A percentile compares a stretch with the other conserved stretches of the same genome.
phyloP scores from a whole-genome alignment of 1,139 yeast species.

The Groenewaldozyma auringiensis region DNA sequence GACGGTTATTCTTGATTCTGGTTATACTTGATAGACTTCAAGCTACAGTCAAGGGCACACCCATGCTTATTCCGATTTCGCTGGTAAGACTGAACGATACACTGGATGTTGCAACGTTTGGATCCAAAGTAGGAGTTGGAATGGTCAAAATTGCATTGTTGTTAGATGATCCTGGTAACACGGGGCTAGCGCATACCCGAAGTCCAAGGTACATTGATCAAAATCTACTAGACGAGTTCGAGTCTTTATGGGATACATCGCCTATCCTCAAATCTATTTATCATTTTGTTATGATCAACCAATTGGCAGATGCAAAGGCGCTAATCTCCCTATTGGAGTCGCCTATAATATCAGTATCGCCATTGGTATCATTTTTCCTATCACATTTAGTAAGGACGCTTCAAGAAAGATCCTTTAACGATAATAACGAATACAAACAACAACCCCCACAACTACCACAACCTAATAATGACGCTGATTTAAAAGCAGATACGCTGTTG shows the following conservation, averaged over 20 bases:
- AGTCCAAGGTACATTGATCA: not conserved
- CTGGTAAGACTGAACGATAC: conserved; percentile 15
- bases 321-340: conserved; percentile 20
- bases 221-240: conserved; percentile 10
- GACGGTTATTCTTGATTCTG: conserved; percentile 28
- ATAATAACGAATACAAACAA: not conserved
- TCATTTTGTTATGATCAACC: conserved; percentile 19
- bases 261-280: conserved; percentile 26
- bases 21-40: conserved; percentile 27
- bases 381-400: conserved; percentile 19
- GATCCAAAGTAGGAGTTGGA: conserved; percentile 19
- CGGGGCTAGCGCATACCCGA: conserved; percentile 3
- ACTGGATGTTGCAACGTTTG: conserved; percentile 18
- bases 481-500: conserved; percentile 8
- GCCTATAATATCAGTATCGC: conserved; percentile 24
- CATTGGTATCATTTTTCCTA: conserved; percentile 21
- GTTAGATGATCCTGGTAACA: conserved; percentile 12
- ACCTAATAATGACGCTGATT: not conserved
- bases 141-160: conserved; percentile 20
- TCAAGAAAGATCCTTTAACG: conserved; percentile 4
- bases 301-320: conserved; percentile 6
- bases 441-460: not conserved
- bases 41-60: conserved; percentile 20
- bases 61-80: conserved; percentile 20
- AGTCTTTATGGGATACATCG: conserved; percentile 25